Evolutionary conservation across 768 basidiomycete species (phyloP), one percentile per base, ranked within the genome.

Genomic region (Kwoniella mangroviensis): DNA sequence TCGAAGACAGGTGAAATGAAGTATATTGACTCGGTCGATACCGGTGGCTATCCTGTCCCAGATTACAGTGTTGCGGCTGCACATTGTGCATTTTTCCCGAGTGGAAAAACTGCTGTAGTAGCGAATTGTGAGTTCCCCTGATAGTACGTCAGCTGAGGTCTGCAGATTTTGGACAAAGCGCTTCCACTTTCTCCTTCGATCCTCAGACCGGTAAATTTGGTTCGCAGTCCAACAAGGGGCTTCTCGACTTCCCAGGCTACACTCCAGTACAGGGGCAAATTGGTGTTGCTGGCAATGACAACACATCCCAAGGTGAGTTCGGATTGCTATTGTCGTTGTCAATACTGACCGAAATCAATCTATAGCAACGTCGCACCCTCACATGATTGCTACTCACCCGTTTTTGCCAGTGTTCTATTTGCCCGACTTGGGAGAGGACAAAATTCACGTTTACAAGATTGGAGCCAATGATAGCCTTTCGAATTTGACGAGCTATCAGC

Each of bases 11-110:
- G 61, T 43, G 61, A 49, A 51, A 49, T 63, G 61, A 63, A 49
- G 61, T 63, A 63, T 21, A 63, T 63, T 12, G 61, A 63, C 43
- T 49, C 61, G 43, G 61, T 63, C 43, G 51, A 63, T 26, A 63
- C 61, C 24, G 45, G 61, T 12, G 61, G 61, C 3, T 63, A 49
- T 34, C 61, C 61, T 49, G 61, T 63, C 7, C 61, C 61, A 22
- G 45, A 49, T 13, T 63, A 63, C 12, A 26, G 45, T 24, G 61
- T 63, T 13, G 61, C 61, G 15, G 61, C 61, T 12, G 61, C 61
- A 43, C 61, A 63, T 34, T 63, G 61, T 34, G 61, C 61, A 24
- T 63, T 63, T 22, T 63, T 63, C 61, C 61, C 61, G 22, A 28
- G 34, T n/a, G 61, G 61, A 9, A 63, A 63, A 28, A 63, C 61